Evolutionary conservation across 2,329 filamentous ascomycete genomes (phyloP).

Genomic region (Cercospora canescens): DNA sequence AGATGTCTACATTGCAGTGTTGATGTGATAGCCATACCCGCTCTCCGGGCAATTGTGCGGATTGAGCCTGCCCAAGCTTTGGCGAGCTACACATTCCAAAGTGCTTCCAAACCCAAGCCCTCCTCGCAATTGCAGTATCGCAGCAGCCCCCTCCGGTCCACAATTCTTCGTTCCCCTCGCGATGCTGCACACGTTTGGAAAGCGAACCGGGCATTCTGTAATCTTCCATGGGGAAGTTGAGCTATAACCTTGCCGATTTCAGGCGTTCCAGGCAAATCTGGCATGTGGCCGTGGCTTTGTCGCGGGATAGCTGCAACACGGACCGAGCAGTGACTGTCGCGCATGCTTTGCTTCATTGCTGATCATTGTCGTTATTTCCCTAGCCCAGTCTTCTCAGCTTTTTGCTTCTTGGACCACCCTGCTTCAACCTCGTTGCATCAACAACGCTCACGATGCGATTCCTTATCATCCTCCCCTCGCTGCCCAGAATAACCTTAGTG

Average conservation of each 20-base stretch:
- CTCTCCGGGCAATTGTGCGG: neutral
- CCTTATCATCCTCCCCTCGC: constrained; percentile 75
- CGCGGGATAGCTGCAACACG: neutral
- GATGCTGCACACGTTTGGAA: neutral
- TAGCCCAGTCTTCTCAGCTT: constrained; percentile 78
- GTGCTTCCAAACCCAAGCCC: neutral
- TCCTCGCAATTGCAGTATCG: neutral
- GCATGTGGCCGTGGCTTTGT: neutral
- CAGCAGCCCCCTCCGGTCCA: neutral
- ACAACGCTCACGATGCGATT: constrained; percentile 75
- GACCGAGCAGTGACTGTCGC: neutral
- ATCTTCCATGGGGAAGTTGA: neutral
- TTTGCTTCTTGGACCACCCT: constrained; percentile 86
- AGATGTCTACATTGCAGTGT: neutral
- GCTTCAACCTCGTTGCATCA: constrained; percentile 88
- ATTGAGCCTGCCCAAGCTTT: neutral
- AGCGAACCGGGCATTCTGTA: neutral
- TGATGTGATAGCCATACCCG: neutral
- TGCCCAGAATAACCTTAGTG: constrained; percentile 83
- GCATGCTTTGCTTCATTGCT: neutral
- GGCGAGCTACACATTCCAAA: neutral
- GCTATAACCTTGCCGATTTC: neutral
- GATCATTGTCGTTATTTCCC: neutral
- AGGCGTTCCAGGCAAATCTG: neutral
- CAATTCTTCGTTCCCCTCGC: neutral